Evolutionary conservation across 2,329 filamentous ascomycete species (phyloP).

Genomic region (Fonsecaea nubica): DNA sequence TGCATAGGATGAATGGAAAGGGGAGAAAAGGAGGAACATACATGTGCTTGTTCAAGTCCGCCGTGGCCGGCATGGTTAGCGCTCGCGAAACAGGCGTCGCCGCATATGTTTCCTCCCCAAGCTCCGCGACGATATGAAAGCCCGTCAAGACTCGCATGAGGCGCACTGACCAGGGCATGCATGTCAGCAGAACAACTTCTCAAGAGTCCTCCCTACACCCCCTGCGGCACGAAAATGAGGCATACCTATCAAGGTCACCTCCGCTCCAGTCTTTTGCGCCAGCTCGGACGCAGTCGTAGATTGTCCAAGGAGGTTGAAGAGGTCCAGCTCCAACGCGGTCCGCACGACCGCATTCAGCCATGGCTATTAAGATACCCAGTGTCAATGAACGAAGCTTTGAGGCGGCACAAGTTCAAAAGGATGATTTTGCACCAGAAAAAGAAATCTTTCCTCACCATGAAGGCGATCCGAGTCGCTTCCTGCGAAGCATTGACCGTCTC

Average conservation of each 20-base stretch:
- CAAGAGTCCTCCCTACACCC: background rate
- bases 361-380: constrained; percentile 3
- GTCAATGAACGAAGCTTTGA: background rate
- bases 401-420: background rate
- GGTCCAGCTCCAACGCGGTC: constrained; percentile 21
- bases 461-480: constrained; percentile 16
- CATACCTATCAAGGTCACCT: constrained; percentile 44
- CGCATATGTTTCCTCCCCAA: constrained; percentile 22
- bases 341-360: constrained; percentile 26
- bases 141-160: constrained; percentile 25
- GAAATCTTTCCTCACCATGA: constrained; percentile 15
- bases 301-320: constrained; percentile 19
- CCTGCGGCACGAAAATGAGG: background rate
- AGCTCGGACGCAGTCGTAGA: constrained; percentile 42
- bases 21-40: constrained; percentile 1
- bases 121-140: constrained; percentile 21
- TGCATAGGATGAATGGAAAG: background rate
- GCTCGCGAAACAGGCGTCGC: constrained; percentile 19
- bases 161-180: constrained; percentile 3
- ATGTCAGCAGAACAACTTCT: constrained; percentile 8
- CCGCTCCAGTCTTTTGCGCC: constrained; percentile 42
- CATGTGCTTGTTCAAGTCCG: constrained; percentile 27
- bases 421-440: no score
- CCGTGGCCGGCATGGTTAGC: constrained; percentile 12
- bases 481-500: constrained; percentile 16